Evolutionary conservation across 148 eudicot species (phyloP), one percentile per base, ranked within the genome.

Genomic region (Mesembryanthemum crystallinum): DNA sequence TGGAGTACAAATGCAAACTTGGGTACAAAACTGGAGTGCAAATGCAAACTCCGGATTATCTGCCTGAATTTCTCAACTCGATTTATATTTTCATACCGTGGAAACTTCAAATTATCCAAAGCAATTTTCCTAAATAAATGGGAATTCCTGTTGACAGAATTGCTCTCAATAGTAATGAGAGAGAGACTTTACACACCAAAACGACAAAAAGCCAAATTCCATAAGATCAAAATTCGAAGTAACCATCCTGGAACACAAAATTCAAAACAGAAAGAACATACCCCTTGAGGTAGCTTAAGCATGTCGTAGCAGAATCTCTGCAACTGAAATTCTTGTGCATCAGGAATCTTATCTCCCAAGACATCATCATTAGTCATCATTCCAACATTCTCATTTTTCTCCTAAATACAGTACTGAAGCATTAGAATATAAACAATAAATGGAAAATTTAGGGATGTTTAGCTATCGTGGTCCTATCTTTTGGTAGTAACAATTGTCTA

Each of bases 301-400:
- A 85, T 74, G 43, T 87, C 89, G 78, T 85, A 88, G 85, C 97
- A 91, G 73, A 89, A 88, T 78, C 84, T 89, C 71, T 88, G 87
- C 73, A 96, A 49, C 28, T 80, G 78, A 25, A 78, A 74, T 83
- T 96, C 94, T 80, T 96, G 99, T 24, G 85, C 90, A 27, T 71
- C 74, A 49, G 99, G 98, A 71, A 96, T 85, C 64, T 81, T 82
- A 78, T 96, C 98, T 77, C 99, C 99, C 86, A 96, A 81, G 69
- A 96, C 82, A 71, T 96, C 99, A 80, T 96, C 99, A 82, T 88
- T 92, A 71, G 94, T 88, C 94, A 92, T 81, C 45, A 78, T 78
- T 42, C 78, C 73, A 60, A 67, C 78, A 51, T 78, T 39, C 85
- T 92, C 97, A 30, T 77, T 82, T 78, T 72, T 91, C 63, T 88